Base-by-base conservation (phyloP, 305 asterid species). In the Stenogyne calaminthoides region DNA sequence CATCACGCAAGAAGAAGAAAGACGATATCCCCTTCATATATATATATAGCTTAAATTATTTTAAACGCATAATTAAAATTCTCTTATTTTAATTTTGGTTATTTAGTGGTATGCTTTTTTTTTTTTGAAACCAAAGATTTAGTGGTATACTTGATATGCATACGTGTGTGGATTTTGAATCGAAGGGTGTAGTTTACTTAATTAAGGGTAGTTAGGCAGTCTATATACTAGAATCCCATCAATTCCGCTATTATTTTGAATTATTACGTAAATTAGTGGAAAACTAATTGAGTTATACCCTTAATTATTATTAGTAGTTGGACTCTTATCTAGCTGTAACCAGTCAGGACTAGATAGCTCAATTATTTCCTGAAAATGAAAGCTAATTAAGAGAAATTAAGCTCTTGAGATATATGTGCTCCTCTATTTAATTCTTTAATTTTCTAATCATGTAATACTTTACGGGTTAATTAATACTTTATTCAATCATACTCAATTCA, bases 111-210 rank as follows among this genome's bases (percentile, higher is more conserved):
- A n/a, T n/a, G n/a, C n/a, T n/a, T n/a, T n/a, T n/a, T n/a, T n/a
- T n/a, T n/a, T n/a, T n/a, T n/a, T n/a, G n/a, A n/a, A n/a, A n/a
- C n/a, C n/a, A n/a, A n/a, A n/a, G n/a, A n/a, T n/a, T n/a, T n/a
- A n/a, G n/a, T n/a, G n/a, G 47, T 15, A 18, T 36, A 49, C 22
- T 49, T 0, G 14, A 11, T 20, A 37, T n/a, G 16, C 5, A 40
- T 10, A 39, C 8, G 11, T 6, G 16, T 6, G 51, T 7, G 16
- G 0, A 14, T 46, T 46, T 51, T n/a, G 58, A 18, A 47, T 52
- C n/a, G 39, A 8, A 16, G 61, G 68, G 55, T 14, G 32, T 64
- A 34, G 76, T 34, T 77, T 49, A 71, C 80, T 73, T 63, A 76
- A 55, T 55, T 19, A 20, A 19, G 14, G 56, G 60, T 55, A 29